Percentiles rank a stretch among this genome's conserved stretches.
Conservation (phyloP, 2,329 filamentous ascomycete species). For the Metarhizium rileyi region DNA sequence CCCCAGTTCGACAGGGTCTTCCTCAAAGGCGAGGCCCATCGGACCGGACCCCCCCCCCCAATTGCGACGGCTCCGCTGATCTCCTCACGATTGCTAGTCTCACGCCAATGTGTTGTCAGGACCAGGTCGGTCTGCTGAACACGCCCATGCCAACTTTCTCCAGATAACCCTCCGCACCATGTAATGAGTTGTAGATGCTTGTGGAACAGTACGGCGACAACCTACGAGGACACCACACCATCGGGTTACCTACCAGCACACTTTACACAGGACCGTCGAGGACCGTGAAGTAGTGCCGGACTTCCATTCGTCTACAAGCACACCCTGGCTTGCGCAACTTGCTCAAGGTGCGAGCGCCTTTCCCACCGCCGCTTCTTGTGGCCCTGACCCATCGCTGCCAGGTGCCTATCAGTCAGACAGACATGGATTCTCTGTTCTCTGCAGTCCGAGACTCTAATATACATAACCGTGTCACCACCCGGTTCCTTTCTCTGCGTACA, state of each 20-base stretch:
- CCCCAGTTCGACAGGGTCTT: neutral
- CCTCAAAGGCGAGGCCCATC: neutral
- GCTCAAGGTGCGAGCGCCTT: constrained; percentile 3
- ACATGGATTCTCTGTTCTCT: neutral
- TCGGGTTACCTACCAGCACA: constrained; percentile 4
- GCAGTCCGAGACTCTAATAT: constrained; percentile 10
- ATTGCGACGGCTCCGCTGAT: constrained; percentile 3
- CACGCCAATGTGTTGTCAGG: neutral
- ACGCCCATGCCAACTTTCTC: constrained; percentile 5
- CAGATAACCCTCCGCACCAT: constrained; percentile 9
- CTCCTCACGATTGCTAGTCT: neutral
- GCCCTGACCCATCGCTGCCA: constrained; percentile 1
- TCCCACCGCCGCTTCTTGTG: constrained; percentile 1
- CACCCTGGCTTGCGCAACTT: constrained; percentile 2
- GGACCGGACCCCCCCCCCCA: neutral
- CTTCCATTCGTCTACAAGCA: neutral
- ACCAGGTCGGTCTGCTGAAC: neutral
- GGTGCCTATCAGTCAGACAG: constrained; percentile 6
- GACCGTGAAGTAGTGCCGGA: neutral
- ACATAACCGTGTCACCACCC: constrained; percentile 15
- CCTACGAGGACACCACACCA: constrained; percentile 11
- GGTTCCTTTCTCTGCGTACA: constrained; percentile 6
- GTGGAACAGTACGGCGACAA: constrained; percentile 3
- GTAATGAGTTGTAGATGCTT: neutral
- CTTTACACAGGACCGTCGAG: neutral